Conservation (phyloP, 345 rosid genomes). For the Anastatica hierochuntica region DNA sequence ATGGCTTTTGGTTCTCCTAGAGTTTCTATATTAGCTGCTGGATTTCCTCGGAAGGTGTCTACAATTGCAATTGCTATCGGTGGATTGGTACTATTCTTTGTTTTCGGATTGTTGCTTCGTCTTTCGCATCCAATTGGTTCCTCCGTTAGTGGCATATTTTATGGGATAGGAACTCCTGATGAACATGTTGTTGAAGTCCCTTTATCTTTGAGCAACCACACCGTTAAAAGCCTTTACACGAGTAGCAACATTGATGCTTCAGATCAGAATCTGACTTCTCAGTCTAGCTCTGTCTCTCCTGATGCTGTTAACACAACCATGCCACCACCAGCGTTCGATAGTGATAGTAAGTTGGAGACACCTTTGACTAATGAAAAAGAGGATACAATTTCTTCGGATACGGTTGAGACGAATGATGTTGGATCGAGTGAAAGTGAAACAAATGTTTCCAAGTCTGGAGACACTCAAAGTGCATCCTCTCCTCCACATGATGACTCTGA, state of each 20-base stretch:
- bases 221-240: background rate
- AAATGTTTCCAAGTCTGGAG: slow-evolving; percentile 16
- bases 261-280: background rate
- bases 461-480: slow-evolving; percentile 2
- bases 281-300: background rate
- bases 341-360: slow-evolving; percentile 3
- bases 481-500: slow-evolving; percentile 14
- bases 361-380: slow-evolving; percentile 17
- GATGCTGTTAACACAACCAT: background rate
- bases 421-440: slow-evolving; percentile 24
- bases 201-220: slow-evolving; percentile 2
- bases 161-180: slow-evolving; percentile 36
- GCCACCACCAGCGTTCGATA: background rate
- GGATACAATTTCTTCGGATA: slow-evolving; percentile 11
- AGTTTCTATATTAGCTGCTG: slow-evolving; percentile 28
- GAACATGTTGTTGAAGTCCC: slow-evolving; percentile 22
- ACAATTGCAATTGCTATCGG: slow-evolving; percentile 46
- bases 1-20: slow-evolving; percentile 57
- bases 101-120: slow-evolving; percentile 56
- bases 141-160: slow-evolving; percentile 45
- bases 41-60: slow-evolving; percentile 57
- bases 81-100: slow-evolving; percentile 56
- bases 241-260: background rate
- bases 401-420: slow-evolving; percentile 3
- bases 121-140: slow-evolving; percentile 53